Percentiles rank a stretch among this genome's conserved stretches.
phyloP scores from a whole-genome alignment of 2,329 filamentous ascomycete genomes.

The Didymosphaeria variabile region DNA sequence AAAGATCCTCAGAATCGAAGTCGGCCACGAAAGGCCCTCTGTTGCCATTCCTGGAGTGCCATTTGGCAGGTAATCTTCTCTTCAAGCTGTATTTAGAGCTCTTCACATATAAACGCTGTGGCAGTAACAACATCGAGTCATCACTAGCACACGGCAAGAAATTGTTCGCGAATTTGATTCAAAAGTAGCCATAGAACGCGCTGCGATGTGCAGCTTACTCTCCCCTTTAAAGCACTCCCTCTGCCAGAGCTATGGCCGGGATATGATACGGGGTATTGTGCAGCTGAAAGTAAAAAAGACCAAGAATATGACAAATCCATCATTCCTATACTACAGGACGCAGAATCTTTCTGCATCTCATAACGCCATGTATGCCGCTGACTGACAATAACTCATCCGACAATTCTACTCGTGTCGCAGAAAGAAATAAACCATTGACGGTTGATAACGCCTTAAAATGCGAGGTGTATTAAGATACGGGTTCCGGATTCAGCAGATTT shows the following conservation, averaged over 20 bases:
- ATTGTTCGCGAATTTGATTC: background rate
- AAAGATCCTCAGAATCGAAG: background rate
- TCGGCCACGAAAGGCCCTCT: background rate
- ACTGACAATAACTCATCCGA: constrained; percentile 10
- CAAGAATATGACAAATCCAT: constrained; percentile 26
- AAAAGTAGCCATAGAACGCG: background rate
- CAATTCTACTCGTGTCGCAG: background rate
- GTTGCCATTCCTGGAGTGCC: no score
- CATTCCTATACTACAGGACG: constrained; percentile 19
- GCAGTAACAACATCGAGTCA: background rate
- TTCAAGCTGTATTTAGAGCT: no score
- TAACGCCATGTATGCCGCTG: constrained; percentile 34
- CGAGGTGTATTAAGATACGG: constrained; percentile 11
- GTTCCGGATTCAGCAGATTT: constrained; percentile 16
- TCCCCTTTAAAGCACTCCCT: constrained; percentile 13
- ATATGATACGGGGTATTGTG: constrained; percentile 40
- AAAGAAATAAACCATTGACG: constrained; percentile 16
- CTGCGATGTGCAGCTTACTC: background rate
- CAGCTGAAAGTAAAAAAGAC: constrained; percentile 29
- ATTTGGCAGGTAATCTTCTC: no score
- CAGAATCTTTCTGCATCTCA: background rate
- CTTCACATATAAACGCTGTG: background rate
- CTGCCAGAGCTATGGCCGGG: constrained; percentile 20
- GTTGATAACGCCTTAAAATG: constrained; percentile 35
- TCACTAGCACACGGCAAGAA: background rate